A percentile compares a stretch with the other conserved stretches of the same genome.
Conservation (phyloP, 2,329 filamentous ascomycete genomes). For the Epichloe glyceriae region DNA sequence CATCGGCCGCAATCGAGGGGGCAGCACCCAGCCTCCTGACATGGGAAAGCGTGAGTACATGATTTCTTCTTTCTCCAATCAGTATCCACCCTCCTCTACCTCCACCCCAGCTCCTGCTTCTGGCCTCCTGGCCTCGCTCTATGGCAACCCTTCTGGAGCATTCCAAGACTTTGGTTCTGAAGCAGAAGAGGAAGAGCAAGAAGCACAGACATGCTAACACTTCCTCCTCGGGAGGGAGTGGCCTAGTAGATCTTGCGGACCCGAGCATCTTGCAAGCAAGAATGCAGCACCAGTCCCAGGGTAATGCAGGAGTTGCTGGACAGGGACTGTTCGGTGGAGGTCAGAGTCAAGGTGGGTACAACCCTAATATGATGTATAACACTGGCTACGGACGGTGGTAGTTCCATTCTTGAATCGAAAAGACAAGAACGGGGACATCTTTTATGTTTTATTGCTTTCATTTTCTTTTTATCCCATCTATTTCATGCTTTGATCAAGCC, state of each 20-base stretch:
- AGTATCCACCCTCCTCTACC: conserved; percentile 70
- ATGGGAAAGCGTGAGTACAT: conserved; percentile 97
- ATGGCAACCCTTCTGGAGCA: conserved; percentile 71
- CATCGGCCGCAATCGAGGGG: conserved; percentile 56
- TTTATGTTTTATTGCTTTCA: conserved; percentile 11
- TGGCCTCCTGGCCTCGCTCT: conserved; percentile 83
- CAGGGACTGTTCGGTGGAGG: conserved; percentile 79
- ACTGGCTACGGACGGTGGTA: conserved; percentile 59
- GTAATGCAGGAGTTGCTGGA: conserved; percentile 62
- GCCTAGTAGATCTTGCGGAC: conserved; percentile 99
- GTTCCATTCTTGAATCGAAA: conserved; percentile 7
- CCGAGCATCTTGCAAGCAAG: conserved; percentile 98
- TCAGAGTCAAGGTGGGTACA: conserved; percentile 92
- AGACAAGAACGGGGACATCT: conserved; percentile 2
- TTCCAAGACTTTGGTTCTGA: conserved; percentile 86
- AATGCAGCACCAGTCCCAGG: conserved; percentile 79
- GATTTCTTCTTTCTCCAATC: conserved; percentile 83
- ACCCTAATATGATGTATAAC: conserved; percentile 72
- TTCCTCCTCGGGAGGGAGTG: conserved; percentile 99
- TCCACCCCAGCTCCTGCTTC: conserved; percentile 80
- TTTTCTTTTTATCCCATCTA: conserved; percentile 5
- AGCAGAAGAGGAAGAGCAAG: conserved; percentile 99
- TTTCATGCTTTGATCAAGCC: conserved; percentile 10
- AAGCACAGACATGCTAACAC: conserved; percentile 99
- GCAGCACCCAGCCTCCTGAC: conserved; percentile 63